Conservation (phyloP, 441 rosid genomes). For the Adansonia rubrostipa region DNA sequence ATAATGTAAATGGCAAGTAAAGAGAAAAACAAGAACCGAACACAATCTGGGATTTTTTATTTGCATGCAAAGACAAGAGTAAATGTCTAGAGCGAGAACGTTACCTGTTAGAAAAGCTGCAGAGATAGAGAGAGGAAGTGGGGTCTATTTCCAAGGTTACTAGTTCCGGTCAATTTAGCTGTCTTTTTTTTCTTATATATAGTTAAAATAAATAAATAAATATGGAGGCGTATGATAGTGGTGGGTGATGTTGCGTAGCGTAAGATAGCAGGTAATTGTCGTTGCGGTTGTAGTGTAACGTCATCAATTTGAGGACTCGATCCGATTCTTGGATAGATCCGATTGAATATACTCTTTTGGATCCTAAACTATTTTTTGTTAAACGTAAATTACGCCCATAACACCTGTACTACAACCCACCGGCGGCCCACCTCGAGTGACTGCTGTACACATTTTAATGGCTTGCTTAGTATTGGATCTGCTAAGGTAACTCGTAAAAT, state of each 20-base stretch:
- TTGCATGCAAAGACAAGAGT: not conserved
- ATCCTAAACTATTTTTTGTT: not conserved
- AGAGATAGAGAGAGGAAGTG: not conserved
- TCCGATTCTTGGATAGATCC: not conserved
- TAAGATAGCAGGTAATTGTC: not conserved
- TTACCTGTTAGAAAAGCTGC: not conserved
- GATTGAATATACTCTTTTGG: not conserved
- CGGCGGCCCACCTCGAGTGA: not conserved
- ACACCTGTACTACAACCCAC: not conserved
- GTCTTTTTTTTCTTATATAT: not conserved
- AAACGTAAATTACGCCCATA: not conserved
- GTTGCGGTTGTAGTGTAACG: not conserved
- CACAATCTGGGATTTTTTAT: not conserved
- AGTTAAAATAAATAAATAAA: not conserved
- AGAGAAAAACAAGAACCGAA: not conserved
- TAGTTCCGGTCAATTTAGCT: not conserved
- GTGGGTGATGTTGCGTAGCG: conserved; percentile 3
- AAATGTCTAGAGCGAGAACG: not conserved
- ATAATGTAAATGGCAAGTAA: no score
- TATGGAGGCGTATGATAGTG: conserved; percentile 19
- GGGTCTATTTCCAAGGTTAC: not conserved
- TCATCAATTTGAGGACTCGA: not conserved
- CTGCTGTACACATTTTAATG: not conserved
- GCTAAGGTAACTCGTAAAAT: not conserved
- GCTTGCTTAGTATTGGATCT: not conserved